These are phyloP conservation scores for Stephanodiscus minutulus DNA, from an alignment of 108 stramenopile genomes.

Conservation along the genomic window DNA sequence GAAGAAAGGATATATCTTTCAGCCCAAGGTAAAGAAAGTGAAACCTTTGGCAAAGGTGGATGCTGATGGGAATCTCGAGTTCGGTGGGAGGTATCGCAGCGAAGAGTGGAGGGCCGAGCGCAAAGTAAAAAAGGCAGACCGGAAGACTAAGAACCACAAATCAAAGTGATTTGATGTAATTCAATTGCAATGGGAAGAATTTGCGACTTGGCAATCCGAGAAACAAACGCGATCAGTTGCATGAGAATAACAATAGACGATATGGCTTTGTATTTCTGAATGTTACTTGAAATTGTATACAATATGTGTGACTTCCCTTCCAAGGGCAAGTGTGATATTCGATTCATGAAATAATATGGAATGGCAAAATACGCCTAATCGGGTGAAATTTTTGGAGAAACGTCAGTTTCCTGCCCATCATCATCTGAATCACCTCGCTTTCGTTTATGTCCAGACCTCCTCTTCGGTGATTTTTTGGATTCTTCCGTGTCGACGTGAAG, in stretches of 20 bases:
- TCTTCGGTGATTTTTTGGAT: constrained; percentile 10
- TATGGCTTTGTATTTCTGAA: background rate
- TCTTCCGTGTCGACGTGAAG: constrained; percentile 22
- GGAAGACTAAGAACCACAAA: constrained; percentile 15
- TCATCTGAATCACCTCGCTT: constrained; percentile 17
- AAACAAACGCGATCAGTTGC: background rate
- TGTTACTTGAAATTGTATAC: background rate
- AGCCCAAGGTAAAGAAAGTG: constrained; percentile 32
- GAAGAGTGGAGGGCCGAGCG: constrained; percentile 37
- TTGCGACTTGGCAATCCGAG: background rate
- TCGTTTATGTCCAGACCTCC: constrained; percentile 21
- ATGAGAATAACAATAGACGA: background rate
- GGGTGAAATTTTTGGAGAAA: constrained; percentile 16
- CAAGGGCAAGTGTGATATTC: background rate
- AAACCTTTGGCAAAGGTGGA: constrained; percentile 23
- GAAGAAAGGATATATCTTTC: constrained; percentile 23
- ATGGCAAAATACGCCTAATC: background rate
- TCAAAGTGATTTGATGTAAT: constrained; percentile 4
- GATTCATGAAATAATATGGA: constrained; percentile 8
- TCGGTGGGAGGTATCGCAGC: constrained; percentile 33
- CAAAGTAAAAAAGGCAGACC: constrained; percentile 29
- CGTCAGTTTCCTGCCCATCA: background rate
- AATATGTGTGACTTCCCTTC: background rate
- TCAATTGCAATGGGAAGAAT: background rate
- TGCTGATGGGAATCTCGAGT: constrained; percentile 25